phyloP scores from a whole-genome alignment of 768 basidiomycete genomes.

The Auriculariales sp. region DNA sequence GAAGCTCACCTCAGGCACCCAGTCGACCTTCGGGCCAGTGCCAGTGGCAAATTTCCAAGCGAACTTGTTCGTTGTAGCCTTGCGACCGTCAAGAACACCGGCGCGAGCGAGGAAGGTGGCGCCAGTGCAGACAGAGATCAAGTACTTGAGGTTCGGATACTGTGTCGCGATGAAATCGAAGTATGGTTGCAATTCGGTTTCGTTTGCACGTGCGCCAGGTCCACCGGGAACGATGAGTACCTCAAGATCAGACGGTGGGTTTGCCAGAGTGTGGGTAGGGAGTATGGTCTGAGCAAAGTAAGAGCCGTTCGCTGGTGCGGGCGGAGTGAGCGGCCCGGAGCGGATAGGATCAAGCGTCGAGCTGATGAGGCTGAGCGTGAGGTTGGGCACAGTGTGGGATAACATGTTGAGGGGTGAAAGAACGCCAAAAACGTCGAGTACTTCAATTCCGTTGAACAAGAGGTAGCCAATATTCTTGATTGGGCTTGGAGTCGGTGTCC shows the following conservation, averaged over 20 bases:
- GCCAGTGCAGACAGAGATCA: conserved; percentile 5
- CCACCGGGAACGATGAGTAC: conserved; percentile 1
- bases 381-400: background rate
- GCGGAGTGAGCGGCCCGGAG: background rate
- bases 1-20: background rate
- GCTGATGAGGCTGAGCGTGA: conserved; percentile 2
- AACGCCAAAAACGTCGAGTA: conserved; percentile 3
- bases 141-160: conserved; percentile 1
- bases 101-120: conserved; percentile 5
- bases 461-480: background rate
- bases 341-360: conserved; percentile 1
- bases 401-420: conserved; percentile 1
- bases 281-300: background rate
- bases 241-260: background rate
- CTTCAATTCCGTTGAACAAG: background rate
- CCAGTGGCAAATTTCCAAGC: background rate
- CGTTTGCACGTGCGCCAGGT: background rate
- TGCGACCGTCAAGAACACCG: conserved; percentile 5
- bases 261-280: conserved; percentile 4
- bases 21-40: conserved; percentile 3
- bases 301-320: no score
- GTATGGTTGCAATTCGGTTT: background rate
- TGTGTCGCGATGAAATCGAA: background rate
- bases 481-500: no score
- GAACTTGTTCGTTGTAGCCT: conserved; percentile 7